Evolutionary conservation across 257 asterid genomes (phyloP), one percentile per base, ranked within the genome.

Genomic region (Capsicum rhomboideum): DNA sequence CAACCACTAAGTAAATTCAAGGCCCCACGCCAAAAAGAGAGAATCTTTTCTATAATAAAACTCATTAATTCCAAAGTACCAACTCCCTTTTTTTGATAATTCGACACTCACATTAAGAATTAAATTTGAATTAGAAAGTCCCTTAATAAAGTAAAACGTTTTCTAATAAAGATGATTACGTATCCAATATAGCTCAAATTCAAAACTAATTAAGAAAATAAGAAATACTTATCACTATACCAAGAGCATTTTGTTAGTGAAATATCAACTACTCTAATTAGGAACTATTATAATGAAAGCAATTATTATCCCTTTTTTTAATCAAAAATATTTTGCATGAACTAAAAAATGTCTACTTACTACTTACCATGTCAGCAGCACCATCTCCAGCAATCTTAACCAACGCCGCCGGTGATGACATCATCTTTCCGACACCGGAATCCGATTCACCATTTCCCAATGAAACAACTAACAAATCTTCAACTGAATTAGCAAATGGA

Each of bases 321-420:
- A 66, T 29, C 16, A 13, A 31, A 66, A 10, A 31, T 46, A 56
- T 23, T 46, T 77, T 61, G 69, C 17, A 59, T 46, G 31, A 44
- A 69, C 17, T 0, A n/a, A 23, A 8, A 14, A 17, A 1, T 17
- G 50, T 40, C 4, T 28, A 34, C 40, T 34, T 34, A 34, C 6
- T 37, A 56, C 67, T 42, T 86, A 94, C 98, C 95, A 93, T 91
- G 92, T 94, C 97, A 87, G 97, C 92, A 84, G 97, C 97, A 29
- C 94, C 97, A 56, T 93, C 90, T 7, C 93, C 98, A 85, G 97
- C 95, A 6, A 94, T 90, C 69, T 86, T 83, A 42, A 92, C 85
- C 17, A 85, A 85, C 1, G 88, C 71, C 21, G 80, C 68, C 72
- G 87, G 87, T 17, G 87, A 80, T 12, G 88, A 83, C 11, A 3